phyloP scores from a whole-genome alignment of 2,329 filamentous ascomycete genomes.

The Rutstroemia sp. region DNA sequence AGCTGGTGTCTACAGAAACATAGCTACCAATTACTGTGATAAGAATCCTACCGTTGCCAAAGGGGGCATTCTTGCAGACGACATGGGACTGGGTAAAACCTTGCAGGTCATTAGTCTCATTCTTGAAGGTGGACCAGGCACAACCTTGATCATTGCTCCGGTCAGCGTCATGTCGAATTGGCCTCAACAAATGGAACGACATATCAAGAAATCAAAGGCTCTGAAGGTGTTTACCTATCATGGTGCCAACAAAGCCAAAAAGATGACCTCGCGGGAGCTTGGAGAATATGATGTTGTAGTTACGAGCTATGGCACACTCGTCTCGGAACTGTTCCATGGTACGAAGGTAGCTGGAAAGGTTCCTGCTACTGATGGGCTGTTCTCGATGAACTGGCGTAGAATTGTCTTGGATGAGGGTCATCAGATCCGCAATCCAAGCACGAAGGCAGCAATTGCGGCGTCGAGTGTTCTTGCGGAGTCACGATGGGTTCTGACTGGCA shows the following conservation, averaged over 20 bases:
- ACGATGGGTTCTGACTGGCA: constrained; percentile 74
- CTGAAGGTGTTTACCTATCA: constrained; percentile 71
- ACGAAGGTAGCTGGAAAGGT: constrained; percentile 36
- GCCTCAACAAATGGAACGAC: constrained; percentile 68
- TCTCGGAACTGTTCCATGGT: constrained; percentile 51
- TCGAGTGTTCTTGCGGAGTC: constrained; percentile 60
- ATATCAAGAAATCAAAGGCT: constrained; percentile 55
- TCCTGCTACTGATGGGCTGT: constrained; percentile 42
- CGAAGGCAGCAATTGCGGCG: constrained; percentile 64
- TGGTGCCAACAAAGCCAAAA: constrained; percentile 44
- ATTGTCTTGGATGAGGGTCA: constrained; percentile 82
- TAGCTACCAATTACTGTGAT: constrained; percentile 64
- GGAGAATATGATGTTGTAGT: constrained; percentile 67
- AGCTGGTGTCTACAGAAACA: constrained; percentile 50
- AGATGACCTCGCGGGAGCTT: constrained; percentile 48
- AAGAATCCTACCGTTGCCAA: constrained; percentile 57
- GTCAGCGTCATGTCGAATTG: constrained; percentile 88
- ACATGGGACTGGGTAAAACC: constrained; percentile 93
- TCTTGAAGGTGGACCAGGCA: constrained; percentile 44
- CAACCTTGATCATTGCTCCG: constrained; percentile 75
- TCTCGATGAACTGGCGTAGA: constrained; percentile 65
- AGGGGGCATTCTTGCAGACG: constrained; percentile 81
- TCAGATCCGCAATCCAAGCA: constrained; percentile 68
- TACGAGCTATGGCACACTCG: constrained; percentile 75
- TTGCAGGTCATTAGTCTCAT: constrained; percentile 79